These are phyloP conservation scores for Przewalskia tangutica DNA, from an alignment of 257 asterid species.

Conservation along the genomic window DNA sequence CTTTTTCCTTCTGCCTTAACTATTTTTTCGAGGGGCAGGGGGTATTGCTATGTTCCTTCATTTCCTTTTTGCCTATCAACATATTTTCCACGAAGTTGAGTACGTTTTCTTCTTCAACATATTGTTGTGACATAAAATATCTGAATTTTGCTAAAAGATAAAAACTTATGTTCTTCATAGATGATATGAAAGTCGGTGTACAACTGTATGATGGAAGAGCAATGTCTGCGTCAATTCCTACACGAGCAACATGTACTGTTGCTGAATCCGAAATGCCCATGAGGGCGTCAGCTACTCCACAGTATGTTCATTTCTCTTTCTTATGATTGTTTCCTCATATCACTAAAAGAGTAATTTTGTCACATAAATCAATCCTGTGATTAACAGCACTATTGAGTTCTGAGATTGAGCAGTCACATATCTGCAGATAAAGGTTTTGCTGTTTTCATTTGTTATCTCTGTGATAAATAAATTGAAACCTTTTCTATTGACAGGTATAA, in stretches of 20 bases:
- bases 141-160: neutral
- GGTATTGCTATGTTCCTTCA: neutral
- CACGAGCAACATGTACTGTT: slow-evolving; percentile 68
- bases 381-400: neutral
- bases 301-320: slow-evolving; percentile 40
- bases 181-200: slow-evolving; percentile 65
- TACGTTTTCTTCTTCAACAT: neutral
- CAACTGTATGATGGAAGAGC: slow-evolving; percentile 66
- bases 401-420: neutral
- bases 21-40: neutral
- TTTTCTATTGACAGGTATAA: slow-evolving; percentile 47
- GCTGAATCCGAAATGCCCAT: slow-evolving; percentile 57
- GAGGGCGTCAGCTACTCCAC: slow-evolving; percentile 65
- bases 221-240: slow-evolving; percentile 74
- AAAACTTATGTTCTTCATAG: slow-evolving; percentile 29
- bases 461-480: neutral
- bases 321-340: neutral
- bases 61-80: neutral
- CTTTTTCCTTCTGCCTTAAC: neutral
- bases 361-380: too few relatives aligned
- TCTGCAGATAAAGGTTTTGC: neutral
- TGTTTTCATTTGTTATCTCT: neutral
- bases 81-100: neutral
- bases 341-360: neutral
- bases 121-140: neutral